Evolutionary conservation across 257 asterid species (phyloP), one percentile per base, ranked within the genome.

Genomic region (Verbascum thapsus): DNA sequence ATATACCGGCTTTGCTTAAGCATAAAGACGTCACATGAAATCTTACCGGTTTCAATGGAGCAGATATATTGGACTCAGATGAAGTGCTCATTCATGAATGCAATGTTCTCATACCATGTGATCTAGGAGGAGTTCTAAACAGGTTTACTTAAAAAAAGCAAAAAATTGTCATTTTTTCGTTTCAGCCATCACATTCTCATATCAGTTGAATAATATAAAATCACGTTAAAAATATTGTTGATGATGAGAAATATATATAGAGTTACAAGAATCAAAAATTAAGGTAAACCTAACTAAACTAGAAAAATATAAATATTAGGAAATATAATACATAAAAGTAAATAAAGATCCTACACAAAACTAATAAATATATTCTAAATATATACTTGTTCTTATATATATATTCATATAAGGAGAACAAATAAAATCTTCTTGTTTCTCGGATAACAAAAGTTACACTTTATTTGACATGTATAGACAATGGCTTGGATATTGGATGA

Each of bases 401-500:
- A 2, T 20, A 5, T n/a, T 10, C 12, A 8, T 10, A 32, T 9
- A 1, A 26, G 32, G 32, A 26, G 5, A 26, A 26, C 2, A 26
- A 26, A 26, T 26, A 26, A 26, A 26, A 26, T 26, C 2, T 26
- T 18, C 35, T 50, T 7, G 5, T 20, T 23, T 17, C 47, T 10
- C 45, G 20, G 39, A n/a, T 38, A 38, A 55, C 10, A 1, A 32
- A 39, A 50, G 35, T 48, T 8, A n/a, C 3, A 0, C 13, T n/a
- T 12, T 42, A 19, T 66, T 74, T 72, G 58, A 49, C 5, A 61
- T 52, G 43, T 43, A 73, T 94, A 91, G 94, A 92, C 98, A 9
- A 92, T 92, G 98, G 98, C 96, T 38, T 92, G 98, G 97, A 92
- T 92, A 58, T 77, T 92, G 68, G 98, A 89, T 12, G 98, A 92